Conservation (phyloP, 2,329 filamentous ascomycete genomes). For the Epichloe scottii region DNA sequence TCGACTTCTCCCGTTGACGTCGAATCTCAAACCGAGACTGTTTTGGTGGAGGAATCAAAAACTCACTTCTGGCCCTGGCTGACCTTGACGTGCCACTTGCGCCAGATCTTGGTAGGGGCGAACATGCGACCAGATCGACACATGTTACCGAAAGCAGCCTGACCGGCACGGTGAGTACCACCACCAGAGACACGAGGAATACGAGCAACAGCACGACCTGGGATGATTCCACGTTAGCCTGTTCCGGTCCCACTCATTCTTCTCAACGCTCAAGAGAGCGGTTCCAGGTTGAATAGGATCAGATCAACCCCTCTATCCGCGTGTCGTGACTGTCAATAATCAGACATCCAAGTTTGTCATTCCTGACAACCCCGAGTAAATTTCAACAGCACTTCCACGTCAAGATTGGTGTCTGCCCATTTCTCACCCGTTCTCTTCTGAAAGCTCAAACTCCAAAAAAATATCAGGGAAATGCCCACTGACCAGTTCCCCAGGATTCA, state of each 20-base stretch:
- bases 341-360: not conserved
- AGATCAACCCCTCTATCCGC: not conserved
- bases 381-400: not conserved
- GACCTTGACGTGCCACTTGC: slow-evolving; percentile 99
- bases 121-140: slow-evolving; percentile 99
- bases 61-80: slow-evolving; percentile 92
- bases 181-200: slow-evolving; percentile 99
- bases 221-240: slow-evolving; percentile 3
- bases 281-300: not conserved
- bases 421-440: not conserved
- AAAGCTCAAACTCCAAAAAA: not conserved
- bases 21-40: not conserved
- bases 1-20: slow-evolving; percentile 5
- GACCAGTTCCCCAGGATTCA: slow-evolving; percentile 99
- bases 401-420: not conserved
- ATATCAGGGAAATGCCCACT: slow-evolving; percentile 28
- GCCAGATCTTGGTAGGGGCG: slow-evolving; percentile 99
- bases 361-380: not conserved
- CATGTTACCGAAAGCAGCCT: slow-evolving; percentile 99
- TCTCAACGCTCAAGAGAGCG: not conserved
- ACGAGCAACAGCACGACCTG: slow-evolving; percentile 98
- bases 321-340: not conserved
- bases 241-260: not conserved
- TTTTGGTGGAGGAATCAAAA: not conserved
- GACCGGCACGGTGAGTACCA: slow-evolving; percentile 99